phyloP scores from a whole-genome alignment of 1,139 yeast genomes.

The Zhuliangozyma parablackwelliae region DNA sequence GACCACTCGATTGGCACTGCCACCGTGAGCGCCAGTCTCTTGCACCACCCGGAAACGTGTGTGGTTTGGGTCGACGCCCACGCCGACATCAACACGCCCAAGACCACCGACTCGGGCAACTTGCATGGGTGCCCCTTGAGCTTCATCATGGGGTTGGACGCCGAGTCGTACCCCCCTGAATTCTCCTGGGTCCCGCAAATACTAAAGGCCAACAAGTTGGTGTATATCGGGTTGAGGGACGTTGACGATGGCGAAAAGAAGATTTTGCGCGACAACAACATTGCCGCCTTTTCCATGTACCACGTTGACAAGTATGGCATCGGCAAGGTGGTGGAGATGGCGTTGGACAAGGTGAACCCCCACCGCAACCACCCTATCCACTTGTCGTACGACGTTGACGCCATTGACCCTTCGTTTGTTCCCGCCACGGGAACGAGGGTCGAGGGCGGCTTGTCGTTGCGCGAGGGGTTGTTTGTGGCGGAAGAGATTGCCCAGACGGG shows the following conservation, averaged over 20 bases:
- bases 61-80: conserved; percentile 97
- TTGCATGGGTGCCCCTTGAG: conserved; percentile 96
- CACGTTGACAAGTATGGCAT: conserved; percentile 94
- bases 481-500: conserved; percentile 92
- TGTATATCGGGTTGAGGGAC: conserved; percentile 92
- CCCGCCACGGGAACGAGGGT: conserved; percentile 99
- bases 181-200: conserved; percentile 76
- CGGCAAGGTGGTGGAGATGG: conserved; percentile 89
- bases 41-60: conserved; percentile 81
- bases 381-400: conserved; percentile 92
- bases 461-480: conserved; percentile 90
- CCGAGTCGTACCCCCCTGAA: conserved; percentile 61
- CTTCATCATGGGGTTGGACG: conserved; percentile 75
- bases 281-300: conserved; percentile 91
- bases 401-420: conserved; percentile 88
- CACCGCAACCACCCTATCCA: conserved; percentile 74
- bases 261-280: conserved; percentile 64
- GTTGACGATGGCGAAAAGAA: conserved; percentile 83
- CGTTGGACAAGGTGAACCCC: conserved; percentile 75
- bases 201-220: conserved; percentile 67
- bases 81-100: conserved; percentile 94
- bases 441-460: conserved; percentile 88
- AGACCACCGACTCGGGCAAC: conserved; percentile 82
- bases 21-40: conserved; percentile 79
- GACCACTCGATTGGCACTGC: conserved; percentile 97